Percentiles rank a stretch among this genome's conserved stretches.
phyloP scores from a whole-genome alignment of 23 red algal species.

The Gracilariopsis chorda region DNA sequence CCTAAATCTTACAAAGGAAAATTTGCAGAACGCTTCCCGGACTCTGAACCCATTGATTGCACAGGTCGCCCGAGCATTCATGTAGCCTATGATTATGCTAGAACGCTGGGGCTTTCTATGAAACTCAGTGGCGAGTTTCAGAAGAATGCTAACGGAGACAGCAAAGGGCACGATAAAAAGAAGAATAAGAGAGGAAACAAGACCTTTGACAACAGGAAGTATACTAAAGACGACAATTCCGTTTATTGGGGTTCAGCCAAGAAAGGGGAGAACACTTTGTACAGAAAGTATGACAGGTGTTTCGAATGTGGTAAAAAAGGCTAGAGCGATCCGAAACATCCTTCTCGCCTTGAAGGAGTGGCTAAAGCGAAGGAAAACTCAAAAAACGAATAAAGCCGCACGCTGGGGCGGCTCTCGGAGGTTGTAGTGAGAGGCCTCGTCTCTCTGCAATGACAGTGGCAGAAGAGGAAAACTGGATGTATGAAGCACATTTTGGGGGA shows the following conservation, averaged over 20 bases:
- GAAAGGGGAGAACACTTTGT: background rate
- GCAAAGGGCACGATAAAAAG: background rate
- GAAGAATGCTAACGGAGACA: background rate
- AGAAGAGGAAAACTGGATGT: conserved; percentile 17
- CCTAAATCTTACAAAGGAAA: too few relatives aligned
- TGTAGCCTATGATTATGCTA: too few relatives aligned
- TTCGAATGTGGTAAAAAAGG: conserved; percentile 18
- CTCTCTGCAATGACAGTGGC: conserved; percentile 4
- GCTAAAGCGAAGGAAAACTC: background rate
- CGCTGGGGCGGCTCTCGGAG: conserved; percentile 3
- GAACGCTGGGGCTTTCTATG: too few relatives aligned
- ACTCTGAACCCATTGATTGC: too few relatives aligned
- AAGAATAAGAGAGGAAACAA: background rate
- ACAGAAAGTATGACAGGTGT: conserved; percentile 29
- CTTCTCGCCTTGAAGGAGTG: background rate
- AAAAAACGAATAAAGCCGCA: conserved; percentile 29
- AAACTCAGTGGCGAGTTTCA: background rate
- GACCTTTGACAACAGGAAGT: background rate
- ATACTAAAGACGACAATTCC: background rate
- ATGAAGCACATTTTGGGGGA: background rate
- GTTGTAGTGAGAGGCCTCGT: background rate
- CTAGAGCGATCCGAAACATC: background rate
- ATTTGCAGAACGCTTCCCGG: too few relatives aligned
- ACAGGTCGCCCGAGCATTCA: too few relatives aligned
- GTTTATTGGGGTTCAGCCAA: background rate